Evolutionary conservation across 2,329 filamentous ascomycete species (phyloP), one percentile per base, ranked within the genome.

Genomic region (Pseudogymnoascus sp.): DNA sequence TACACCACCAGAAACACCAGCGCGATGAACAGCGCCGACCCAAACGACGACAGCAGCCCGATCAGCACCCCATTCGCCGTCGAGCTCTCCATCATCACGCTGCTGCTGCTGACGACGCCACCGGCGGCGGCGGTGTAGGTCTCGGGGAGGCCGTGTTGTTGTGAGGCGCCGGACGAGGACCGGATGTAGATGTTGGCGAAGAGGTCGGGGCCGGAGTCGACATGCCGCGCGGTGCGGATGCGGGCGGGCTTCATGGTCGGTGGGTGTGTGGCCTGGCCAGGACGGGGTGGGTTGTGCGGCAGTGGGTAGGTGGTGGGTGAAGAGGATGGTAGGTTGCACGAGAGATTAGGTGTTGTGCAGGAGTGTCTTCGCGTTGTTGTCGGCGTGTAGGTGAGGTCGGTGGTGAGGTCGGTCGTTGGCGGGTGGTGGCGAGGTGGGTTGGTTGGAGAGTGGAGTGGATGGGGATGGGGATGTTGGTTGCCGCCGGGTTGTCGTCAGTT

Each of bases 31-130:
- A 90, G 84, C 50, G 93, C 93, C 40, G 92, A 96, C 66, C 92
- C 93, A 76, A 97, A 93, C 12, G 93, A 95, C 40, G 92, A 96
- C 66, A 97, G 82, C 73, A 99, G 86, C 69, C 93, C 94, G 74
- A 99, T 97, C 75, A 97, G 83, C 71, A 97, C 90, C 75, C 93
- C 93, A 67, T 84, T 86, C 68, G 86, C 74, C 69, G 80, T 80
- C 31, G 79, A 80, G 44, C 70, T 68, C 56, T 61, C 18, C 60
- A 62, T 62, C 28, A 40, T 31, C 12, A 18, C 60, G 38, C 23
- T 33, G 28, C 10, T 16, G 38, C 60, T 31, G 38, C 2, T 11
- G 40, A 16, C 11, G 18, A 18, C 38, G 38, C n/a, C 38, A 16
- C 38, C 38, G 7, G 40, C 16, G 16, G 16, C 37, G 14, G 37